These are phyloP conservation scores for Tetrahymena borealis DNA, from an alignment of 73 alveolate genomes.

Conservation along the genomic window DNA sequence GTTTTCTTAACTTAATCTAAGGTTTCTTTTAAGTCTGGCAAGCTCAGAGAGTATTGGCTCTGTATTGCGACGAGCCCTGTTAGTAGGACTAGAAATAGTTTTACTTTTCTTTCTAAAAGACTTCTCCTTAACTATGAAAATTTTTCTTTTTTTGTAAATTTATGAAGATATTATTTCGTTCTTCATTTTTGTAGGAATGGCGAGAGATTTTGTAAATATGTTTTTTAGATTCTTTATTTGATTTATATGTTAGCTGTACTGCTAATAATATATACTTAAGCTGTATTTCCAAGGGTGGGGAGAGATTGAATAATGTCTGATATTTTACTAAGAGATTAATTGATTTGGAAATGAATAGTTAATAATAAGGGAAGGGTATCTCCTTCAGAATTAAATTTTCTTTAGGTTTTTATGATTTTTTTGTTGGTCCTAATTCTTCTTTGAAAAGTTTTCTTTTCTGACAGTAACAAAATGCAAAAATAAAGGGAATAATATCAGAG, in stretches of 20 bases:
- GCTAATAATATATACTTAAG: not conserved
- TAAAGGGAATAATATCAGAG: too few relatives aligned
- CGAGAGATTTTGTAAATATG: not conserved
- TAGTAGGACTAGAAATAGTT: not conserved
- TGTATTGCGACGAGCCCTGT: not conserved
- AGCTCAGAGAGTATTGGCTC: not conserved
- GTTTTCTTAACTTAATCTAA: not conserved
- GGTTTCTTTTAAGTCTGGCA: not conserved
- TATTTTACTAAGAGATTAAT: not conserved
- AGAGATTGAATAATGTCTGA: not conserved
- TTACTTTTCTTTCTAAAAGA: not conserved
- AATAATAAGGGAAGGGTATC: not conserved
- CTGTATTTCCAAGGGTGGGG: not conserved
- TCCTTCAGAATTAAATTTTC: not conserved
- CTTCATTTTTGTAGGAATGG: not conserved
- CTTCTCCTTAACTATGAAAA: not conserved
- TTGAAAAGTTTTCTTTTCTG: not conserved
- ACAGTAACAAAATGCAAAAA: too few relatives aligned
- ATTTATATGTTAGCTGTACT: too few relatives aligned
- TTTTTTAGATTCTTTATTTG: too few relatives aligned
- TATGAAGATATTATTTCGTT: not conserved
- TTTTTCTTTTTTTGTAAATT: not conserved
- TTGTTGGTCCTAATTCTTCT: not conserved
- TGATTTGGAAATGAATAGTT: not conserved
- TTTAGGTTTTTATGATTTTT: not conserved